A percentile compares a stretch with the other conserved stretches of the same genome.
Conservation (phyloP, 2,329 filamentous ascomycete species). For the Fusarium torreyae region DNA sequence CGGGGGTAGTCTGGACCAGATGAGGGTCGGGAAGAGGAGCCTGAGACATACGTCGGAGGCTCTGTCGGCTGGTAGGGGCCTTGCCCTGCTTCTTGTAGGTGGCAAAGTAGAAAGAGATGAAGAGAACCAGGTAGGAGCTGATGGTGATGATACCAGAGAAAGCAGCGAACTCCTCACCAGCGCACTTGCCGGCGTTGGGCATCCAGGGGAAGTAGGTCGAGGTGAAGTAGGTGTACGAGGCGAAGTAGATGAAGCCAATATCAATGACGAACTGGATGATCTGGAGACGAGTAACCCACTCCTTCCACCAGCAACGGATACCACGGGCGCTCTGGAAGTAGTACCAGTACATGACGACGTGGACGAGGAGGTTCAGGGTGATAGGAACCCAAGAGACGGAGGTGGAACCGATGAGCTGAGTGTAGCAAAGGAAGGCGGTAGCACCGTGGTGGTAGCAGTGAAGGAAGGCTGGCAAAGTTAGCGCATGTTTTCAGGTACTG, state of each 20-base stretch:
- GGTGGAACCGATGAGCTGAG: slow-evolving; percentile 92
- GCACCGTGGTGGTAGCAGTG: slow-evolving; percentile 99
- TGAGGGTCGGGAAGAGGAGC: slow-evolving; percentile 82
- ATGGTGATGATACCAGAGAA: slow-evolving; percentile 93
- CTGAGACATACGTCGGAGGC: slow-evolving; percentile 75
- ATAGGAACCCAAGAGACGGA: slow-evolving; percentile 97
- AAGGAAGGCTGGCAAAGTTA: slow-evolving; percentile 80
- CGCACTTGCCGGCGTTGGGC: slow-evolving; percentile 88
- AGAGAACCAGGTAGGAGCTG: slow-evolving; percentile 95
- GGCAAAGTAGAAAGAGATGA: slow-evolving; percentile 98
- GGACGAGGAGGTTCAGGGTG: slow-evolving; percentile 90
- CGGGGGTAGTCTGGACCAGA: slow-evolving; percentile 70
- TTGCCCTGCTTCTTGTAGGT: slow-evolving; percentile 94
- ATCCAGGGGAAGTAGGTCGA: slow-evolving; percentile 89
- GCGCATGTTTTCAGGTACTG: slow-evolving; percentile 22
- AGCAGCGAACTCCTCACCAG: slow-evolving; percentile 96
- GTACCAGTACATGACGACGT: slow-evolving; percentile 99
- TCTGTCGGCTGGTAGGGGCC: slow-evolving; percentile 84
- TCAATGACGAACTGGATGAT: slow-evolving; percentile 98
- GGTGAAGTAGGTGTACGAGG: slow-evolving; percentile 98
- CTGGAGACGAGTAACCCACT: slow-evolving; percentile 98
- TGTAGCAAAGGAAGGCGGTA: slow-evolving; percentile 97
- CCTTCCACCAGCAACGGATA: slow-evolving; percentile 99
- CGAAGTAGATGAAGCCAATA: slow-evolving; percentile 98
- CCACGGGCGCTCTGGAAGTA: slow-evolving; percentile 99